Conservation (phyloP, 2,329 filamentous ascomycete genomes). For the Monosporascus sp. region DNA sequence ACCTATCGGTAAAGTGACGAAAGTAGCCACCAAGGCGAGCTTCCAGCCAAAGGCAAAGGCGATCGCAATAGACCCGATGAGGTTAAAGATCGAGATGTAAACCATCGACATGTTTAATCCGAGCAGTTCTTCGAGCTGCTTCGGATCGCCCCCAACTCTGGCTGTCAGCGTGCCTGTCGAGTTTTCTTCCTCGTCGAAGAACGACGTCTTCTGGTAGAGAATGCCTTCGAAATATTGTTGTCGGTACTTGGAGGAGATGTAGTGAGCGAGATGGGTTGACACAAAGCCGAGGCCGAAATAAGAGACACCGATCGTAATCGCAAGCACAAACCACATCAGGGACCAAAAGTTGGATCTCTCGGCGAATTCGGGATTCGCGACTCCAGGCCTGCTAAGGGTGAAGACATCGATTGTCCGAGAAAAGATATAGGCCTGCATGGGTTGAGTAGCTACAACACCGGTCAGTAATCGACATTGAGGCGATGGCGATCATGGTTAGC, state of each 20-base stretch:
- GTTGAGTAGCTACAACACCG: slow-evolving; percentile 33
- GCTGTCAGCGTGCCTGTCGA: slow-evolving; percentile 56
- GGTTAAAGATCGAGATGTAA: slow-evolving; percentile 57
- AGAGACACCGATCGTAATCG: slow-evolving; percentile 43
- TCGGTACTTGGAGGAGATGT: slow-evolving; percentile 49
- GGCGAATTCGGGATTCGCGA: slow-evolving; percentile 25
- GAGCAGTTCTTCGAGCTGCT: slow-evolving; percentile 57
- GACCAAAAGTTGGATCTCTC: slow-evolving; percentile 52
- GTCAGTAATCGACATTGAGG: not conserved
- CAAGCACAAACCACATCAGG: slow-evolving; percentile 59
- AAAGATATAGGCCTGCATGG: slow-evolving; percentile 51
- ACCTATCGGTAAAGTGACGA: slow-evolving; percentile 50
- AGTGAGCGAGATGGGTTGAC: slow-evolving; percentile 40
- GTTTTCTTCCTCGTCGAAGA: slow-evolving; percentile 56
- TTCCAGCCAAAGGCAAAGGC: slow-evolving; percentile 74
- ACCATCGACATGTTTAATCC: slow-evolving; percentile 59
- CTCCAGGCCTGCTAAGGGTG: slow-evolving; percentile 25
- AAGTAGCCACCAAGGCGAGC: slow-evolving; percentile 61
- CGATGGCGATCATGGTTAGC: too few relatives aligned
- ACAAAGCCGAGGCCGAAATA: slow-evolving; percentile 46
- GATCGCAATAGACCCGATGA: slow-evolving; percentile 60
- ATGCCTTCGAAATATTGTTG: slow-evolving; percentile 57
- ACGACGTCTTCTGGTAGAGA: slow-evolving; percentile 53
- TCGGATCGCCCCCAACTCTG: slow-evolving; percentile 49
- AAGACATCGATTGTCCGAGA: slow-evolving; percentile 49